phyloP scores from a whole-genome alignment of 179 eudicot genomes.

The Pouteria campechiana region DNA sequence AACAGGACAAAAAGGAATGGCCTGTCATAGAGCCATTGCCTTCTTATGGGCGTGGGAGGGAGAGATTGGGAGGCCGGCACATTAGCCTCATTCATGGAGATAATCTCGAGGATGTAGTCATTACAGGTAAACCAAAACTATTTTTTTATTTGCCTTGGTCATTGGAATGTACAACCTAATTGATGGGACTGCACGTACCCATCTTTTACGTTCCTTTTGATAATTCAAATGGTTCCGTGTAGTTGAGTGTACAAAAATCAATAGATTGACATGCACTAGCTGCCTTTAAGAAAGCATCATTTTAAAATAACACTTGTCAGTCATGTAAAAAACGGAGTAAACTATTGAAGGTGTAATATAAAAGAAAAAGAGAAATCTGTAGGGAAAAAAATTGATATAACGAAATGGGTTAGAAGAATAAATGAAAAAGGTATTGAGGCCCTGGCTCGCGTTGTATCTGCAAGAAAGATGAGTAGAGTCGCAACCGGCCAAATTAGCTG shows the following conservation, averaged over 20 bases:
- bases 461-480: no score
- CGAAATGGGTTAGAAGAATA: no score
- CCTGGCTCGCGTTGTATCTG: no score
- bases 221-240: not conserved
- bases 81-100: constrained; percentile 93
- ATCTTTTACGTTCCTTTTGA: not conserved
- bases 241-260: no score
- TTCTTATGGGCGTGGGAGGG: constrained; percentile 98
- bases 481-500: no score
- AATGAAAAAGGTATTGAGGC: no score
- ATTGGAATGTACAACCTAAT: not conserved
- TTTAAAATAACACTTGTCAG: no score
- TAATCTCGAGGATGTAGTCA: constrained; percentile 60
- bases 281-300: no score
- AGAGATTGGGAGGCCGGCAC: constrained; percentile 85
- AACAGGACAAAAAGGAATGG: constrained; percentile 90
- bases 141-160: not conserved
- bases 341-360: no score
- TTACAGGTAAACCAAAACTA: constrained; percentile 75
- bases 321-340: no score
- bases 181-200: not conserved
- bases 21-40: constrained; percentile 89
- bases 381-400: no score
- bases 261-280: not conserved
- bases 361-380: no score